Evolutionary conservation across 2,329 filamentous ascomycete genomes (phyloP).

Genomic region (Saccharata proteae): DNA sequence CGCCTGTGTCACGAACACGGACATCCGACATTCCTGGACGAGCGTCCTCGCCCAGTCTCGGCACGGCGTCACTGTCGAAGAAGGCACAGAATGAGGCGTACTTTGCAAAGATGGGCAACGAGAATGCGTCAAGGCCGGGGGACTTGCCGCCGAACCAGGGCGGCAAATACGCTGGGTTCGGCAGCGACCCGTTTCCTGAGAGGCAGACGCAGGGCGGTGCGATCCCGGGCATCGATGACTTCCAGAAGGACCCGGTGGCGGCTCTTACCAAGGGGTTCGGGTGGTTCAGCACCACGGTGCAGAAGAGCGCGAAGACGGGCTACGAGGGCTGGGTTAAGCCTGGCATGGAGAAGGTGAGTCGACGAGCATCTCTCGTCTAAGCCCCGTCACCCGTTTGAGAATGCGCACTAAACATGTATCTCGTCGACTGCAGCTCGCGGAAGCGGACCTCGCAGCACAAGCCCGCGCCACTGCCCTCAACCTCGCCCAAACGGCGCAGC

Average conservation of each 20-base stretch:
- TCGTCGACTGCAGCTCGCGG: constrained; percentile 52
- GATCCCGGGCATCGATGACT: constrained; percentile 66
- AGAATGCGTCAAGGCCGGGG: constrained; percentile 66
- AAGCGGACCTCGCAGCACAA: constrained; percentile 47
- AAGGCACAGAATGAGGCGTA: constrained; percentile 71
- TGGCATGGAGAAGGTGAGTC: constrained; percentile 68
- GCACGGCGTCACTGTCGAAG: constrained; percentile 27
- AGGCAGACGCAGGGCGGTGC: constrained; percentile 29
- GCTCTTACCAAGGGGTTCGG: constrained; percentile 87
- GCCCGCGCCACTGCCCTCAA: constrained; percentile 44
- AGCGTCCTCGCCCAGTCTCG: constrained; percentile 25
- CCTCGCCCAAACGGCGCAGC: constrained; percentile 49
- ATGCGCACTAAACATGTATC: neutral
- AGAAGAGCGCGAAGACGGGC: constrained; percentile 80
- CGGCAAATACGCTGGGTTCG: constrained; percentile 86
- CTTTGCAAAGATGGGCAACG: constrained; percentile 72
- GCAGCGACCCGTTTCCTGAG: constrained; percentile 54
- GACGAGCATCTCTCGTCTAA: neutral
- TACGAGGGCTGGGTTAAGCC: constrained; percentile 90
- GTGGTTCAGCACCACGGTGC: constrained; percentile 81
- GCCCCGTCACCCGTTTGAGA: neutral
- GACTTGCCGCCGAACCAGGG: constrained; percentile 76
- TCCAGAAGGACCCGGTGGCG: constrained; percentile 81
- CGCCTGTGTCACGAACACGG: constrained; percentile 25
- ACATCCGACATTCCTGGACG: constrained; percentile 19